A percentile compares a stretch with the other conserved stretches of the same genome.
These are phyloP conservation scores for Periconia sp. DNA, from an alignment of 2,329 filamentous ascomycete species.

Conservation along the genomic window DNA sequence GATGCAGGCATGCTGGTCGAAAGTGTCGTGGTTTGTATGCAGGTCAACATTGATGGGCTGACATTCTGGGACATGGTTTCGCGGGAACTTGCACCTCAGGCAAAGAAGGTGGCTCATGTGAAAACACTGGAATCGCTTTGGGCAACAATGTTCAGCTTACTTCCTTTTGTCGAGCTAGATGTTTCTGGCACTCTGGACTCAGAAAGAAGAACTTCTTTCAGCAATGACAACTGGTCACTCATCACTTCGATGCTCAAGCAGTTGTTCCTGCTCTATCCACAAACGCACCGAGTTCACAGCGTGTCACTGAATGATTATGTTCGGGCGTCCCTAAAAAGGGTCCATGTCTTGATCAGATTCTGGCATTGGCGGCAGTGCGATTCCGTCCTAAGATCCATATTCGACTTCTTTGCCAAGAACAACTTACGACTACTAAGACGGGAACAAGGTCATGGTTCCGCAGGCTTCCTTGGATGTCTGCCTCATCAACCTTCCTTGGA, in stretches of 20 bases:
- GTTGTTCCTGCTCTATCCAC: constrained; percentile 51
- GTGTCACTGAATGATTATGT: constrained; percentile 59
- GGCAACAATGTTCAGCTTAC: constrained; percentile 53
- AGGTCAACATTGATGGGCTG: constrained; percentile 37
- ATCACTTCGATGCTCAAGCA: constrained; percentile 51
- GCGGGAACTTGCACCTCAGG: constrained; percentile 26
- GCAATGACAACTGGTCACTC: constrained; percentile 54
- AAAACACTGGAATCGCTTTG: constrained; percentile 41
- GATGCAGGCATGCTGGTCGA: constrained; percentile 48
- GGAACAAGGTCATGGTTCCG: constrained; percentile 56
- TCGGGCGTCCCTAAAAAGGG: constrained; percentile 54
- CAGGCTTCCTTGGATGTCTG: constrained; percentile 56
- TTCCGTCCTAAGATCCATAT: constrained; percentile 54
- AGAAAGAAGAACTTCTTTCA: constrained; percentile 43
- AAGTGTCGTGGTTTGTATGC: constrained; percentile 50
- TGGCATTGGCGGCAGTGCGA: constrained; percentile 64
- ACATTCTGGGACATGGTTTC: constrained; percentile 51
- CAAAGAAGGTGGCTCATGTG: constrained; percentile 25
- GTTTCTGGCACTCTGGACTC: constrained; percentile 48
- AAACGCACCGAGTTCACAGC: constrained; percentile 40
- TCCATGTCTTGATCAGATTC: constrained; percentile 53
- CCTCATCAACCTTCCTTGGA: constrained; percentile 47
- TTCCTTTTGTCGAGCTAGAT: constrained; percentile 59
- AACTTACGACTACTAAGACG: constrained; percentile 54
- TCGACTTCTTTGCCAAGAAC: constrained; percentile 62